Percentiles rank a stretch among this genome's conserved stretches.
Evolutionary conservation across 2,329 filamentous ascomycete species (phyloP).

Genomic region (Chrysoporthe puriensis): DNA sequence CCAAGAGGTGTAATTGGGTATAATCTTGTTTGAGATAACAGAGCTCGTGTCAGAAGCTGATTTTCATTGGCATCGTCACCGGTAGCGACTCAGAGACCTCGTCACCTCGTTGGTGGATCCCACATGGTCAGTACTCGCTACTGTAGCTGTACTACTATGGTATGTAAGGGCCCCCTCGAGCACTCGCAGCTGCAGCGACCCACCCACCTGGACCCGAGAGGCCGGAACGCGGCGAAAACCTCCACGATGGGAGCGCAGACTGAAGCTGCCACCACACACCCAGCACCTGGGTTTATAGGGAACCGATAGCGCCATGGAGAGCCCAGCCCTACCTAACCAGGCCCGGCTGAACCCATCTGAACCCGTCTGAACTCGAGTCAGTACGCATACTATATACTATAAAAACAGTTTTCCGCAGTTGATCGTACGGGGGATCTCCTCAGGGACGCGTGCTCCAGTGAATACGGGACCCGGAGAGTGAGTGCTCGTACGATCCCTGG

Average conservation of each 20-base stretch:
- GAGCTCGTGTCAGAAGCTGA: not conserved
- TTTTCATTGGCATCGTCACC: slow-evolving; percentile 8
- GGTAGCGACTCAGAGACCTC: not conserved
- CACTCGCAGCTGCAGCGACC: not conserved
- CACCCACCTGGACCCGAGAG: not conserved
- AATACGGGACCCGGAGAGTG: not conserved
- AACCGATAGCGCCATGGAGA: not conserved
- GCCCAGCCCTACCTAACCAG: too few relatives aligned
- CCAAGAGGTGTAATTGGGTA: not conserved
- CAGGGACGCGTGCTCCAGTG: too few relatives aligned
- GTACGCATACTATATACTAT: too few relatives aligned
- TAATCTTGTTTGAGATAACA: not conserved
- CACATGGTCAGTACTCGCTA: not conserved
- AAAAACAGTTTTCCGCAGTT: too few relatives aligned
- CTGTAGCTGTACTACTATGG: too few relatives aligned
- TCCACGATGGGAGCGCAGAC: not conserved
- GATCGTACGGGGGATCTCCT: too few relatives aligned
- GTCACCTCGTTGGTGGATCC: not conserved
- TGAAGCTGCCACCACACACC: not conserved
- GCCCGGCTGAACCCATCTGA: too few relatives aligned
- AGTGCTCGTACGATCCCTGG: not conserved
- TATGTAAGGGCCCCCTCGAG: too few relatives aligned
- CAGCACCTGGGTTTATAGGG: not conserved
- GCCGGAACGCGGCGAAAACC: not conserved
- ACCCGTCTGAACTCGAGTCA: too few relatives aligned